phyloP scores from a whole-genome alignment of 225 moss, liverwort and hornwort species.

The Neckera pumila region DNA sequence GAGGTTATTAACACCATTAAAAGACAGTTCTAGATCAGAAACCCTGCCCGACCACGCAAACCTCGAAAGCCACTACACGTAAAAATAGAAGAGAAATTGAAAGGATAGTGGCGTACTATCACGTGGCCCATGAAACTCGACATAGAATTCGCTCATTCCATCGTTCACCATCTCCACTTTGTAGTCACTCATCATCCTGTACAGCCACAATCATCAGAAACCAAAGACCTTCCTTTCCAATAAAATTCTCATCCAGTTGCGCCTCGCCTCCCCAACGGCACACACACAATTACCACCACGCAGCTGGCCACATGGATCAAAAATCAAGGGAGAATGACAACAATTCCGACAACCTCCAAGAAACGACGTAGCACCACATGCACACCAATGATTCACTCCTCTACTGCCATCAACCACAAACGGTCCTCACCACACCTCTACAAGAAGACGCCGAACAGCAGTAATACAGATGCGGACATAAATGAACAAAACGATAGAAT shows the following conservation, averaged over 20 bases:
- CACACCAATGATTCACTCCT: neutral
- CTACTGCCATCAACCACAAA: neutral
- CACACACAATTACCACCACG: neutral
- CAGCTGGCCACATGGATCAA: neutral
- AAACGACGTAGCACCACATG: neutral
- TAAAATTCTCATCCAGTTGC: neutral
- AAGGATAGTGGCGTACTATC: slow-evolving; percentile 50
- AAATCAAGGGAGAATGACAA: neutral
- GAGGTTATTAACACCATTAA: neutral
- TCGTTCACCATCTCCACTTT: slow-evolving; percentile 99
- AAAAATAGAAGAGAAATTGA: neutral
- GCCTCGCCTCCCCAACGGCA: neutral
- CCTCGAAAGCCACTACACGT: neutral
- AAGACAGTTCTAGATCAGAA: neutral
- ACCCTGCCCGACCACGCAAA: neutral
- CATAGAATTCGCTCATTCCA: slow-evolving; percentile 99
- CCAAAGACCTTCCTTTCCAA: neutral
- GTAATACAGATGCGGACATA: neutral
- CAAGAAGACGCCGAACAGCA: neutral
- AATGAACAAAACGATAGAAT: neutral
- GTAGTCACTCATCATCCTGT: slow-evolving; percentile 99
- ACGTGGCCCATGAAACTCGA: slow-evolving; percentile 94
- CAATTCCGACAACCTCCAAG: slow-evolving; percentile 6
- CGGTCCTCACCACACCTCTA: neutral
- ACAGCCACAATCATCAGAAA: slow-evolving; percentile 13